Evolutionary conservation across 2,329 filamentous ascomycete species (phyloP).

Genomic region (Juglanconis sp.): DNA sequence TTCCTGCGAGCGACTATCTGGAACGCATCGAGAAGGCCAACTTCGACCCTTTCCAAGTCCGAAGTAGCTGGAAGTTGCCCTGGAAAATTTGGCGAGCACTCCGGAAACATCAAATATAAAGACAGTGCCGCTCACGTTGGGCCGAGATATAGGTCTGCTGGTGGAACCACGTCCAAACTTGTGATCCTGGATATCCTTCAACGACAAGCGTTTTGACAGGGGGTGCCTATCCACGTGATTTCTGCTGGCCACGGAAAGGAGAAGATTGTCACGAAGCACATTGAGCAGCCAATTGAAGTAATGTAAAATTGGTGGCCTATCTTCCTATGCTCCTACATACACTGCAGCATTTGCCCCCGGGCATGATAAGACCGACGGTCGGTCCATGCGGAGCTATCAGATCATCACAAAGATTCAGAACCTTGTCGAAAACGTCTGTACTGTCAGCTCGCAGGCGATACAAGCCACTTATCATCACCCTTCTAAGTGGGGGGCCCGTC

Average conservation of each 20-base stretch:
- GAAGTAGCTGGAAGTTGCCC: slow-evolving; percentile 75
- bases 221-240: background rate
- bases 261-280: background rate
- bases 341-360: background rate
- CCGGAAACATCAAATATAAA: slow-evolving; percentile 45
- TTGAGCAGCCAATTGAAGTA: background rate
- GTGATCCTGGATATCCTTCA: background rate
- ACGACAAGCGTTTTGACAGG: background rate
- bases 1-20: slow-evolving; percentile 77
- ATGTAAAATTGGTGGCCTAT: background rate
- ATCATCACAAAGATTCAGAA: background rate
- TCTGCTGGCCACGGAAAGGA: background rate
- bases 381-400: background rate
- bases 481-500: slow-evolving; percentile 48
- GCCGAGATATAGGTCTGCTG: too few species aligned
- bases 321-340: background rate
- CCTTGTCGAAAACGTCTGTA: background rate
- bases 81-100: slow-evolving; percentile 64
- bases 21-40: slow-evolving; percentile 73
- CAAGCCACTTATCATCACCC: background rate
- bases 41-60: slow-evolving; percentile 76
- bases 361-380: background rate
- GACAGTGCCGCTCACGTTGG: background rate
- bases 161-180: too few species aligned
- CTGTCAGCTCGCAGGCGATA: background rate